phyloP scores from a whole-genome alignment of 257 asterid species.

The Datura wrightii region DNA sequence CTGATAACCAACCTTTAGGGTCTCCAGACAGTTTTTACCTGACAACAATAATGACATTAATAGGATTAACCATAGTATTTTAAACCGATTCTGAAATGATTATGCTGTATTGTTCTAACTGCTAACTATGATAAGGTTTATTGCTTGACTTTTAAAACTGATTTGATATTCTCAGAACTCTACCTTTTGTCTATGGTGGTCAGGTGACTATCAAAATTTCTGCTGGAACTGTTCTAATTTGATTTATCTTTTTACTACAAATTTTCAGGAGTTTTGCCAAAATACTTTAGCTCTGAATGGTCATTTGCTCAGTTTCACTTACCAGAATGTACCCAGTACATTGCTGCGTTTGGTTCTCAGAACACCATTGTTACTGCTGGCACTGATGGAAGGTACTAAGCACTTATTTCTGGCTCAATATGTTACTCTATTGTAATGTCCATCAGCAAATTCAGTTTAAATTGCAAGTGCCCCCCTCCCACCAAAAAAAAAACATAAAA shows the following conservation, averaged over 20 bases:
- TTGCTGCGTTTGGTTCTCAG: slow-evolving; percentile 80
- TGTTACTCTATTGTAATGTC: neutral
- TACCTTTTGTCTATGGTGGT: slow-evolving; percentile 26
- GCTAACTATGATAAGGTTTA: neutral
- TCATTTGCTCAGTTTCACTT: slow-evolving; percentile 93
- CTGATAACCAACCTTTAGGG: neutral
- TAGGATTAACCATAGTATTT: neutral
- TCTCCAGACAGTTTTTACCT: slow-evolving; percentile 9
- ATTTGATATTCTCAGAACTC: neutral
- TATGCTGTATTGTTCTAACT: slow-evolving; percentile 2
- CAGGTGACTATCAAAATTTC: slow-evolving; percentile 23
- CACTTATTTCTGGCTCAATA: slow-evolving; percentile 24
- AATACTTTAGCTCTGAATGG: slow-evolving; percentile 97
- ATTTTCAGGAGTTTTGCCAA: slow-evolving; percentile 80
- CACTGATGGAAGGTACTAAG: slow-evolving; percentile 83
- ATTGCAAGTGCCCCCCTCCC: no score
- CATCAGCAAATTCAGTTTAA: neutral
- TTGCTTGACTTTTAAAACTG: neutral
- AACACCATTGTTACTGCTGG: slow-evolving; percentile 67
- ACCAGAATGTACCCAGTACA: slow-evolving; percentile 71
- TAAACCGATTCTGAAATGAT: neutral
- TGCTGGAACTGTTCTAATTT: slow-evolving; percentile 27
- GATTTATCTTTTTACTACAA: slow-evolving; percentile 29
- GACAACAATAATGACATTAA: neutral
- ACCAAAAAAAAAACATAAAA: neutral